A percentile compares a stretch with the other conserved stretches of the same genome.
Evolutionary conservation across 306 rosid genomes (phyloP).

Genomic region (Prunus fruticosa): DNA sequence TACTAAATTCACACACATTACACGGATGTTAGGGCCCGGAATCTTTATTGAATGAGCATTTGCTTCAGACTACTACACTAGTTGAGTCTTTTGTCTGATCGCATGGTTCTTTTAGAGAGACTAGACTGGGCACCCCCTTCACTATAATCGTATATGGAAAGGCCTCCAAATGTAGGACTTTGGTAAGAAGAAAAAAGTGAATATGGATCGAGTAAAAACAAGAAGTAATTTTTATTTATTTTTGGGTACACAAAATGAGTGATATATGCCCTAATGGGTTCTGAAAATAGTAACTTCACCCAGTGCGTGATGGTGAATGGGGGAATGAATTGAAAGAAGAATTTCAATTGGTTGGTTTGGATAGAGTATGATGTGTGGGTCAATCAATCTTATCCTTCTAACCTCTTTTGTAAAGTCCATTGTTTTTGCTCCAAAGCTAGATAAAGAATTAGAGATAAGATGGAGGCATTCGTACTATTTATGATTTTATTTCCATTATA

Average conservation of each 20-base stretch:
- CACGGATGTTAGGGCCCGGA: no score
- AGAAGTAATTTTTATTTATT: neutral
- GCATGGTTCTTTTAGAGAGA: no score
- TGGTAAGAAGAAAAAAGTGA: neutral
- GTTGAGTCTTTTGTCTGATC: no score
- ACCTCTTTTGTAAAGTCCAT: slow-evolving; percentile 13
- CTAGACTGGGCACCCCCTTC: neutral
- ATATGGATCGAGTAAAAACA: neutral
- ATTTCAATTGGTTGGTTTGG: slow-evolving; percentile 4
- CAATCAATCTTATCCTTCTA: slow-evolving; percentile 30
- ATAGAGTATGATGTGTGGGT: slow-evolving; percentile 21
- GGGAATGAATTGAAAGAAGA: neutral
- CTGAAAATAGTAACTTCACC: neutral
- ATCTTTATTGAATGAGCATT: no score
- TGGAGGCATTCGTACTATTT: neutral
- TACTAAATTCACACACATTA: no score
- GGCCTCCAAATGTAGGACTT: no score
- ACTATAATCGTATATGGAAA: no score
- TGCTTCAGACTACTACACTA: no score
- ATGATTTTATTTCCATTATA: neutral
- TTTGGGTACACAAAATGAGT: neutral
- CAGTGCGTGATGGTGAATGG: neutral
- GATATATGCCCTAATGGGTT: neutral
- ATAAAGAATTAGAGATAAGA: slow-evolving; percentile 20
- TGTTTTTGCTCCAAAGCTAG: slow-evolving; percentile 15